Evolutionary conservation across 805 yeast species (phyloP), one percentile per base, ranked within the genome.

Genomic region (Candida ficus): DNA sequence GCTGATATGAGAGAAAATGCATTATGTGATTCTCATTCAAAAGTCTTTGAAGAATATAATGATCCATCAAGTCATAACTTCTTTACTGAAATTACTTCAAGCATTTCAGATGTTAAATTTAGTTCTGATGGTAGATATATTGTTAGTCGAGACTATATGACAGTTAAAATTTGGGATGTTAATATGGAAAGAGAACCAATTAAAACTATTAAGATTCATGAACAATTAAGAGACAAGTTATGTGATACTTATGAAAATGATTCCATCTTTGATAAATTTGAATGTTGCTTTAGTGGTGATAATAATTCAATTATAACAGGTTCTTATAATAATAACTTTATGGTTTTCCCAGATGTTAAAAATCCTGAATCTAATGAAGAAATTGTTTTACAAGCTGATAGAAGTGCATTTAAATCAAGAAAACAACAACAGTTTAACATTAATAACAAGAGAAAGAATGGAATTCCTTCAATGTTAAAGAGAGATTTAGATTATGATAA

Each of bases 191-290:
- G 80, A 50, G 87, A 83, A 62, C 99, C 99, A 28, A 67, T 95
- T 43, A 88, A 88, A 63, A 90, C 97, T 13, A 90, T 93, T 46
- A 88, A 88, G 60, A 89, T 95, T 48, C 99, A 93, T 64, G 98
- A 93, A 61, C 95, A 87, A 61, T 76, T 93, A 57, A 79, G 96
- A 54, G 96, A 89, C 57, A 74, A 91, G 58, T 70, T 93, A 57
- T 91, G 98, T 67, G 97, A 95, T 63, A 89, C 98, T 33, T 93
- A 95, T 69, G 99, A 93, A 63, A 90, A 89, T 61, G 99, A 93
- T 67, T 95, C 98, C 34, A 93, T 93, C 43, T 93, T 93, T 67
- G 99, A 93, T 70, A 95, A 93, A 71, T 93, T 93, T 64, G 99
- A 93, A 71, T 96, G 90, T 47, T 93, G 82, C 53, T 89, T 93